phyloP scores from a whole-genome alignment of 257 asterid genomes.

The Fraxinus cuspidata region DNA sequence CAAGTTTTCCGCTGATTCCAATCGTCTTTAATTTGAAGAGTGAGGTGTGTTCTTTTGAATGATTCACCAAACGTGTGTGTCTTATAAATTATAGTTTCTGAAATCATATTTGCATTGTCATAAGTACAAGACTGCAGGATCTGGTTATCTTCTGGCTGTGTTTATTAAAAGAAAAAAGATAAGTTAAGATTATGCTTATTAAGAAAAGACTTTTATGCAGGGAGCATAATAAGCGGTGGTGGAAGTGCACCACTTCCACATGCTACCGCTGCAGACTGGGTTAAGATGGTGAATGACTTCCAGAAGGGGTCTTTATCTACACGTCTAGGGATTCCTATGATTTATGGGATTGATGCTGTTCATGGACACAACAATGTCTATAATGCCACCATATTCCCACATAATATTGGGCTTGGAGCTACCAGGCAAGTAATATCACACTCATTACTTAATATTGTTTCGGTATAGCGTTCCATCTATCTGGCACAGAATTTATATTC shows the following conservation, averaged over 20 bases:
- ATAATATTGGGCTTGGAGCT: slow-evolving; percentile 89
- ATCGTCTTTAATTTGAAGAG: too few relatives aligned
- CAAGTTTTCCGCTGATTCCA: not conserved
- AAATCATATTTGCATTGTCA: not conserved
- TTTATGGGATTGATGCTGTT: slow-evolving; percentile 86
- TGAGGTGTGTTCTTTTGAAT: not conserved
- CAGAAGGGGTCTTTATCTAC: slow-evolving; percentile 78
- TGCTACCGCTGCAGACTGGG: slow-evolving; percentile 82
- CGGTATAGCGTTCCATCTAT: not conserved
- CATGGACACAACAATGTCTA: slow-evolving; percentile 82
- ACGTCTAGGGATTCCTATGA: slow-evolving; percentile 86
- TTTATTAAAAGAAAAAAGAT: not conserved
- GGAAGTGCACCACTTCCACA: slow-evolving; percentile 77
- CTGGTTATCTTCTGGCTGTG: slow-evolving; percentile 13
- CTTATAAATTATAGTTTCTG: not conserved
- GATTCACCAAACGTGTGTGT: not conserved
- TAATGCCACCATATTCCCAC: slow-evolving; percentile 90
- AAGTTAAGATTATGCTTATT: not conserved
- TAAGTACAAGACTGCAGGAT: not conserved
- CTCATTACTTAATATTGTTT: slow-evolving; percentile 8
- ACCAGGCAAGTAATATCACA: slow-evolving; percentile 51
- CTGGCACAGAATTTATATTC: slow-evolving; percentile 1
- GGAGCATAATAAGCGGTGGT: slow-evolving; percentile 85
- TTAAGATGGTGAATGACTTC: slow-evolving; percentile 68
- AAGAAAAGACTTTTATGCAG: slow-evolving; percentile 57